Conservation (phyloP, 192 early-diverging fungal genomes). For the Allomyces macrogynus region DNA sequence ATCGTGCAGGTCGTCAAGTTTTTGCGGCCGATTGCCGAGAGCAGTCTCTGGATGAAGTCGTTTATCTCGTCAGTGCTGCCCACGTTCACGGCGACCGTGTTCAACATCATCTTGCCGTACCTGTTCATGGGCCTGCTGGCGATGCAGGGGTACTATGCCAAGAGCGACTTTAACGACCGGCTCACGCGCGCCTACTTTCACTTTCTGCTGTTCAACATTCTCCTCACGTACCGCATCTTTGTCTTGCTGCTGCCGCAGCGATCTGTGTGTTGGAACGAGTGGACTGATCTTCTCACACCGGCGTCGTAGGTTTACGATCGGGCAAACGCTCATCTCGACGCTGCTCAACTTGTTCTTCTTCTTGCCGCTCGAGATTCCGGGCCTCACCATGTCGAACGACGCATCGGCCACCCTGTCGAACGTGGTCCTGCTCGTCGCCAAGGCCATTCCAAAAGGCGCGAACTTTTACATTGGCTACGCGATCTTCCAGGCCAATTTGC, state of each 20-base stretch:
- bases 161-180: not conserved
- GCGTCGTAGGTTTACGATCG: not conserved
- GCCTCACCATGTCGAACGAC: not conserved
- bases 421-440: not conserved
- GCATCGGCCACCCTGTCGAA: not conserved
- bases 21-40: slow-evolving; percentile 19
- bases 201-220: not conserved
- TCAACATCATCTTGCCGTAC: slow-evolving; percentile 13
- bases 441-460: not conserved
- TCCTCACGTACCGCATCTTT: not conserved
- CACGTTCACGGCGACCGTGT: slow-evolving; percentile 13
- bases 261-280: no score
- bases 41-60: slow-evolving; percentile 16
- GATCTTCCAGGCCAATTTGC: not conserved
- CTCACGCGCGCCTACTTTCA: not conserved
- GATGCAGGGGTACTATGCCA: not conserved
- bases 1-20: slow-evolving; percentile 24
- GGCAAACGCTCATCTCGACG: not conserved
- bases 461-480: not conserved
- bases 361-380: not conserved
- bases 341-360: not conserved
- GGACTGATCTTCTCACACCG: no score
- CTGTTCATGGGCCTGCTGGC: not conserved
- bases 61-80: slow-evolving; percentile 9
- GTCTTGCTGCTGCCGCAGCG: slow-evolving; percentile 14